Evolutionary conservation across 495 filamentous ascomycete genomes (phyloP), one percentile per base, ranked within the genome.

Genomic region (Aspergillus affinis): DNA sequence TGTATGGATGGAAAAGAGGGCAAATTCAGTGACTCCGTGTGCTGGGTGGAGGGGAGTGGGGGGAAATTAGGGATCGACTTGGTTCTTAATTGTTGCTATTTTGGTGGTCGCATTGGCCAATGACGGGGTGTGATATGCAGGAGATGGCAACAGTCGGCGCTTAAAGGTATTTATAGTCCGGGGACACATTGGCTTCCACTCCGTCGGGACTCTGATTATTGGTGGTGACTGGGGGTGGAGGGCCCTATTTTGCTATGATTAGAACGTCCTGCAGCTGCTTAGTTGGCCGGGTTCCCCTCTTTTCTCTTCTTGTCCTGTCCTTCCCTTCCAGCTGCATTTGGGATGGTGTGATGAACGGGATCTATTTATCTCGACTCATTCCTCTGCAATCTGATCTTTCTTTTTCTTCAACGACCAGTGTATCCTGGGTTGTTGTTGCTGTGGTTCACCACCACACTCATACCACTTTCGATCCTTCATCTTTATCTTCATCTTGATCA

Each of bases 231-330:
- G 27, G 4, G 4, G 51, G 19, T 44, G 30, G 13, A 41, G 13
- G 7, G 17, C 12, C 15, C 19, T 17, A 8, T 51, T 57, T 58
- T 55, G 36, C 64, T 66, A 63, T 63, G 41, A 61, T 67, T 64
- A 64, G 65, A 67, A 67, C 17, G 15, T 27, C 48, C 51, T 58
- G 58, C 60, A 59, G 51, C 55, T 26, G 23, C 23, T 26, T 48
- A 56, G 19, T 56, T 48, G 56, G 48, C 30, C 10, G 30, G 30
- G 30, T 32, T 32, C 30, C 30, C 30, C 30, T 32, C 30, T 32
- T 32, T 32, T 32, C 23, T 4, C 23, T 26, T 26, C 23, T 26
- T 26, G 2, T 26, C 4, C 23, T 26, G n/a, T n/a, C n/a, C n/a
- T n/a, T n/a, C n/a, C 4, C 23, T 26, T 26, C 23, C 23, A 26